Evolutionary conservation across 2,329 filamentous ascomycete genomes (phyloP).

Genomic region (Fusarium incarnatum): DNA sequence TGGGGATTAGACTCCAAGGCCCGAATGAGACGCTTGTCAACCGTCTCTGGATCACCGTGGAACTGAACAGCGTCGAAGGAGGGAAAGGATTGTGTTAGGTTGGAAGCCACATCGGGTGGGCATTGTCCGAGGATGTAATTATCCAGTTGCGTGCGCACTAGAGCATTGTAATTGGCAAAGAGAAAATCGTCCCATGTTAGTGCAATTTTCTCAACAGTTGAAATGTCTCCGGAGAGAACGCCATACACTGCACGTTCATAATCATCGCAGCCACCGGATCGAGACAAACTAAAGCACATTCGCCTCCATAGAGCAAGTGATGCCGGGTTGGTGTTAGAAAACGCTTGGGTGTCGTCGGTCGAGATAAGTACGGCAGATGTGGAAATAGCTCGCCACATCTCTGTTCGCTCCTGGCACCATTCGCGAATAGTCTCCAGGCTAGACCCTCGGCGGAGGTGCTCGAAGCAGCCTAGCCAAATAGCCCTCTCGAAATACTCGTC

Average conservation of each 20-base stretch:
- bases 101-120: slow-evolving; percentile 64
- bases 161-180: slow-evolving; percentile 88
- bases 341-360: slow-evolving; percentile 57
- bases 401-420: slow-evolving; percentile 87
- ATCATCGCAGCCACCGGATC: slow-evolving; percentile 75
- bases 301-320: slow-evolving; percentile 77
- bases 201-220: slow-evolving; percentile 81
- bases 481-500: slow-evolving; percentile 91
- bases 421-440: slow-evolving; percentile 79
- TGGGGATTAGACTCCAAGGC: slow-evolving; percentile 67
- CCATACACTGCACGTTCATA: slow-evolving; percentile 94
- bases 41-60: slow-evolving; percentile 65
- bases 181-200: slow-evolving; percentile 86
- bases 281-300: slow-evolving; percentile 78
- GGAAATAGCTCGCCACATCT: slow-evolving; percentile 88
- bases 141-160: slow-evolving; percentile 84
- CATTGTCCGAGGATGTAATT: slow-evolving; percentile 70
- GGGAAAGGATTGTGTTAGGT: slow-evolving; percentile 68
- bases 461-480: slow-evolving; percentile 94
- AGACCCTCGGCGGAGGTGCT: slow-evolving; percentile 88
- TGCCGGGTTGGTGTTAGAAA: slow-evolving; percentile 52
- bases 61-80: slow-evolving; percentile 74
- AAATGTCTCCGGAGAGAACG: slow-evolving; percentile 85
- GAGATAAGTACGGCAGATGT: slow-evolving; percentile 78
- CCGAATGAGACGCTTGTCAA: slow-evolving; percentile 69